Conservation (phyloP, 2,329 filamentous ascomycete species). For the Fusarium keratoplasticum region DNA sequence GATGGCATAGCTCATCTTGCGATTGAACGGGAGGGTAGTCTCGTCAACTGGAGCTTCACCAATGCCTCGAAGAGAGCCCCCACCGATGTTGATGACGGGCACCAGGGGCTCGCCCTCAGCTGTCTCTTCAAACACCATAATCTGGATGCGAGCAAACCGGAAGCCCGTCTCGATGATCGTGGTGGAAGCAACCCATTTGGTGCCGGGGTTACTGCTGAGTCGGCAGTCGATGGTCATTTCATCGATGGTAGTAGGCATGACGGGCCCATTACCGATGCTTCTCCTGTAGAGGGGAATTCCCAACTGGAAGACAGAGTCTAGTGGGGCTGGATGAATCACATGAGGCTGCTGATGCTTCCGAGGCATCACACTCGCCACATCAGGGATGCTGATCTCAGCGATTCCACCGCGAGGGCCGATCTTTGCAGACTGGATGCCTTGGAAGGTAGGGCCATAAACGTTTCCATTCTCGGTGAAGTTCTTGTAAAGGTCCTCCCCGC, state of each 20-base stretch:
- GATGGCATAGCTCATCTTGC: slow-evolving; percentile 23
- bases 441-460: slow-evolving; percentile 19
- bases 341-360: slow-evolving; percentile 40
- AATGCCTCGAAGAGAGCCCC: slow-evolving; percentile 20
- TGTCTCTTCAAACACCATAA: slow-evolving; percentile 19
- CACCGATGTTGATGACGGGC: slow-evolving; percentile 6
- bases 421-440: slow-evolving; percentile 14
- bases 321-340: slow-evolving; percentile 50
- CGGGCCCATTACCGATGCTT: slow-evolving; percentile 19
- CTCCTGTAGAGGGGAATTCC: slow-evolving; percentile 12
- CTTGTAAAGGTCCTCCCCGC: slow-evolving; percentile 8
- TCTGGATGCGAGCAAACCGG: slow-evolving; percentile 17
- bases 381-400: slow-evolving; percentile 14
- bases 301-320: slow-evolving; percentile 50
- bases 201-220: slow-evolving; percentile 11
- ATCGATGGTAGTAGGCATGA: slow-evolving; percentile 27
- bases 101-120: background rate
- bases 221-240: slow-evolving; percentile 17
- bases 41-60: slow-evolving; percentile 16
- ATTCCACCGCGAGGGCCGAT: slow-evolving; percentile 1
- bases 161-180: slow-evolving; percentile 13
- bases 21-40: slow-evolving; percentile 14
- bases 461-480: slow-evolving; percentile 21
- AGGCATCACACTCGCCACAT: slow-evolving; percentile 36
- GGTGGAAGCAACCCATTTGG: slow-evolving; percentile 20